Evolutionary conservation across 2,329 filamentous ascomycete genomes (phyloP), one percentile per base, ranked within the genome.

Genomic region (Diaporthe citri): DNA sequence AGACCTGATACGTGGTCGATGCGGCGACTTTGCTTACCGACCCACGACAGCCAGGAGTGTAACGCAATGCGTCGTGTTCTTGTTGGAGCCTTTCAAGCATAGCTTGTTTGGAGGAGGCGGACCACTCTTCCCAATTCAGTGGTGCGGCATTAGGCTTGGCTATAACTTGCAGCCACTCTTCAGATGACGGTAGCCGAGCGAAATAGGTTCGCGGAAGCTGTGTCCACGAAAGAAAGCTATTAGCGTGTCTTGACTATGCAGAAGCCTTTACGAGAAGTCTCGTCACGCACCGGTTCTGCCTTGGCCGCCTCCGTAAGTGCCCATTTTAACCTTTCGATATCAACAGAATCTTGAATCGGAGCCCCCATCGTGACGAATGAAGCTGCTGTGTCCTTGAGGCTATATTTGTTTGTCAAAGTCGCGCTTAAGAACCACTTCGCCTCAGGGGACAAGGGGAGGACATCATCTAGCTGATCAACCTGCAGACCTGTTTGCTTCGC

Each of bases 61-160:
- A 72, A 22, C 56, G 56, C 34, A 62, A 3, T 2, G n/a, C 48
- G n/a, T 62, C 56, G 5, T 72, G 56, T 31, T 72, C 55, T 15
- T 25, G 31, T 39, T 72, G 70, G n/a, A 72, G n/a, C 43, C 43
- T 62, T 12, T 41, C 22, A 15, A 62, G 70, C 25, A 60, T 51
- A 1, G 31, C 70, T 43, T 62, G 56, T 52, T 41, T 41, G 4
- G 70, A 72, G 56, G 22, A 13, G 25, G 56, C 56, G 17, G 70
- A 72, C 70, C 55, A 62, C 22, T 72, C 56, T 13, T 72, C 55
- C 70, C 70, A 72, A 15, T 60, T 41, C 22, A 72, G n/a, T 41
- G n/a, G 2, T 20, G 57, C 31, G 1, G n/a, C 17, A 15, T 25
- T n/a, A 1, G 70, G 70, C n/a, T 72, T 72, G 31, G 70, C 56